phyloP scores from a whole-genome alignment of 2,329 filamentous ascomycete genomes.

The Coleophoma eucalyptorum region DNA sequence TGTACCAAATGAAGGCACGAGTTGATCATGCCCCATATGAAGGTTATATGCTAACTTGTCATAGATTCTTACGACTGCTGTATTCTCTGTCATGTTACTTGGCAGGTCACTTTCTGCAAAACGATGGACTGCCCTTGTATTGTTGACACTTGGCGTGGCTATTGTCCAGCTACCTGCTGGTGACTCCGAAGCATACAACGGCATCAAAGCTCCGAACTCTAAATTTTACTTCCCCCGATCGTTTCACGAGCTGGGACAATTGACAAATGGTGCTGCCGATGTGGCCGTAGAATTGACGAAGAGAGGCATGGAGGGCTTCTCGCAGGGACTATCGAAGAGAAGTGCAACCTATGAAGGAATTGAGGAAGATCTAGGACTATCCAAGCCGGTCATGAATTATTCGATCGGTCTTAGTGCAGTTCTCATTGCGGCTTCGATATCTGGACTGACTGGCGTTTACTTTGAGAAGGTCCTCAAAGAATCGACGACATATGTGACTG shows the following conservation, averaged over 20 bases:
- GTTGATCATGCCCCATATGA: background rate
- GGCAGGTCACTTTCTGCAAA: slow-evolving; percentile 64
- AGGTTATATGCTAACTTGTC: slow-evolving; percentile 5
- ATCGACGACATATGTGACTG: slow-evolving; percentile 66
- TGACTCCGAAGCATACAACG: slow-evolving; percentile 50
- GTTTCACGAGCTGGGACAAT: slow-evolving; percentile 70
- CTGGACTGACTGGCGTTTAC: slow-evolving; percentile 80
- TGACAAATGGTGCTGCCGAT: slow-evolving; percentile 47
- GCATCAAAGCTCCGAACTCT: slow-evolving; percentile 56
- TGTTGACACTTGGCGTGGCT: slow-evolving; percentile 78
- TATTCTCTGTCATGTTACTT: slow-evolving; percentile 80
- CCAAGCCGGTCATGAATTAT: slow-evolving; percentile 62
- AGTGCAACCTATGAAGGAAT: slow-evolving; percentile 76
- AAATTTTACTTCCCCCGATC: slow-evolving; percentile 70
- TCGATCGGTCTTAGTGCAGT: slow-evolving; percentile 77
- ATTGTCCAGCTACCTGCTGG: slow-evolving; percentile 77
- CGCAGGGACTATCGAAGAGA: slow-evolving; percentile 52
- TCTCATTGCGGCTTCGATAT: slow-evolving; percentile 72
- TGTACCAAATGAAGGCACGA: slow-evolving; percentile 83
- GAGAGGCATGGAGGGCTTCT: slow-evolving; percentile 35
- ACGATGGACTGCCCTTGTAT: slow-evolving; percentile 76
- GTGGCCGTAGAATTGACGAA: slow-evolving; percentile 48
- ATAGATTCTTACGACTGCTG: slow-evolving; percentile 78
- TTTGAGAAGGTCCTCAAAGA: slow-evolving; percentile 93
- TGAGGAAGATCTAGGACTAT: slow-evolving; percentile 53